These are phyloP conservation scores for Fusarium euwallaceae DNA, from an alignment of 2,329 filamentous ascomycete genomes.

Conservation along the genomic window DNA sequence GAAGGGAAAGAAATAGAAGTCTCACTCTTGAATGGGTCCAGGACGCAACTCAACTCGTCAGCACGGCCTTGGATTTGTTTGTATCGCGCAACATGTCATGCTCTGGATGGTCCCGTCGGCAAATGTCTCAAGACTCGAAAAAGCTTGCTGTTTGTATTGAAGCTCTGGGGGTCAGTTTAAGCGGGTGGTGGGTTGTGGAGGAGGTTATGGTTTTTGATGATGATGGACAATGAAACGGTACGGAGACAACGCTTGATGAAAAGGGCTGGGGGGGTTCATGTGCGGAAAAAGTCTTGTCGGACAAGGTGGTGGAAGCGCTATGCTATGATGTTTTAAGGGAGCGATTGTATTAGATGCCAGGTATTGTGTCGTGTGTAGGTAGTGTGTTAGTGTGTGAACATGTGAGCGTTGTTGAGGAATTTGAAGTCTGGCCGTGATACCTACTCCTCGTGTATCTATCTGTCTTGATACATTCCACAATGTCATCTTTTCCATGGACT, in stretches of 20 bases:
- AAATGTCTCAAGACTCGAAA: background rate
- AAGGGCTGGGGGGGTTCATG: background rate
- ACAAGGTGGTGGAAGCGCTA: slow-evolving; percentile 6
- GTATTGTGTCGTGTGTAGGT: slow-evolving; percentile 31
- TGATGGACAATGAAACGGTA: slow-evolving; percentile 11
- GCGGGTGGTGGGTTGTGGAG: background rate
- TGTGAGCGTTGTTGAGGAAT: slow-evolving; percentile 12
- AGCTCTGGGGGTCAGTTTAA: background rate
- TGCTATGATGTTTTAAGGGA: slow-evolving; percentile 3
- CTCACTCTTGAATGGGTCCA: slow-evolving; percentile 20
- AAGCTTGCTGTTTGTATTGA: background rate
- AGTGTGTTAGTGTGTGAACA: slow-evolving; percentile 20
- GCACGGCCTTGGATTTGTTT: background rate
- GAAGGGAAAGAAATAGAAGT: slow-evolving; percentile 81
- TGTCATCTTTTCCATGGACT: background rate
- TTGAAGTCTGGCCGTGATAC: background rate
- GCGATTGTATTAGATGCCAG: slow-evolving; percentile 16
- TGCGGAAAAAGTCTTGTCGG: slow-evolving; percentile 5
- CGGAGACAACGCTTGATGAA: slow-evolving; percentile 14
- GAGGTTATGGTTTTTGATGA: background rate
- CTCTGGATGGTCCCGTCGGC: background rate
- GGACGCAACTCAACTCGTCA: slow-evolving; percentile 23
- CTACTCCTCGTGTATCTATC: background rate
- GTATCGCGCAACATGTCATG: background rate
- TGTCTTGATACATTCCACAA: background rate